phyloP scores from a whole-genome alignment of 495 filamentous ascomycete species.

The Daldinia caldariorum region DNA sequence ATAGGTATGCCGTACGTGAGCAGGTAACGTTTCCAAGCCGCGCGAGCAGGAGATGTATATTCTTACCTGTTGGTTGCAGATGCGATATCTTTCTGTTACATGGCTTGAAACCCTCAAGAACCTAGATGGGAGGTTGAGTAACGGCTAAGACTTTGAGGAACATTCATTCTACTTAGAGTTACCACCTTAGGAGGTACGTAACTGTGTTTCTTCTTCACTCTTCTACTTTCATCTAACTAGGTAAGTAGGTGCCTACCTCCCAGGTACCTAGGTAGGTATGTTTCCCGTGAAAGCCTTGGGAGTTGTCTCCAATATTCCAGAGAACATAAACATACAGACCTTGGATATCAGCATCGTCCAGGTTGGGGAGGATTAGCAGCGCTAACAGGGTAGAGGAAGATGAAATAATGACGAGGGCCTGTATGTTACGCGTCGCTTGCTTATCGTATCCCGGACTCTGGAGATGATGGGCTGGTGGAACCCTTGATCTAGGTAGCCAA shows the following conservation, averaged over 20 bases:
- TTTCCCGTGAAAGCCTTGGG: too few species aligned
- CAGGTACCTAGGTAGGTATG: too few species aligned
- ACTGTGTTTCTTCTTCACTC: too few species aligned
- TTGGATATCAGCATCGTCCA: neutral
- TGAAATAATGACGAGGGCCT: neutral
- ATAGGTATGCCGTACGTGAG: neutral
- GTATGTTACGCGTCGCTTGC: neutral
- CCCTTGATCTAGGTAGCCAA: neutral
- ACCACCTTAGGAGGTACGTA: too few species aligned
- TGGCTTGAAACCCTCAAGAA: conserved; percentile 25
- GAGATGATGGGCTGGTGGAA: neutral
- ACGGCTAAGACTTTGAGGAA: too few species aligned
- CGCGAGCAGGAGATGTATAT: conserved; percentile 9
- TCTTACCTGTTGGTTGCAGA: conserved; percentile 18
- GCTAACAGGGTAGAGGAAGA: too few species aligned
- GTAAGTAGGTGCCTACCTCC: too few species aligned
- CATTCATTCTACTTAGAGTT: too few species aligned
- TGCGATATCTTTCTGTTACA: conserved; percentile 29
- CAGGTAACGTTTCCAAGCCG: conserved; percentile 33
- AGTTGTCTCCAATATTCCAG: too few species aligned
- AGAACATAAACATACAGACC: too few species aligned
- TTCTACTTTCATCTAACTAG: too few species aligned
- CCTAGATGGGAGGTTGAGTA: too few species aligned
- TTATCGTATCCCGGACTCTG: neutral
- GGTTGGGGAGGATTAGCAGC: neutral